Base-by-base conservation (phyloP, 176 grass and related monocot genomes). In the Musa schizocarpa region DNA sequence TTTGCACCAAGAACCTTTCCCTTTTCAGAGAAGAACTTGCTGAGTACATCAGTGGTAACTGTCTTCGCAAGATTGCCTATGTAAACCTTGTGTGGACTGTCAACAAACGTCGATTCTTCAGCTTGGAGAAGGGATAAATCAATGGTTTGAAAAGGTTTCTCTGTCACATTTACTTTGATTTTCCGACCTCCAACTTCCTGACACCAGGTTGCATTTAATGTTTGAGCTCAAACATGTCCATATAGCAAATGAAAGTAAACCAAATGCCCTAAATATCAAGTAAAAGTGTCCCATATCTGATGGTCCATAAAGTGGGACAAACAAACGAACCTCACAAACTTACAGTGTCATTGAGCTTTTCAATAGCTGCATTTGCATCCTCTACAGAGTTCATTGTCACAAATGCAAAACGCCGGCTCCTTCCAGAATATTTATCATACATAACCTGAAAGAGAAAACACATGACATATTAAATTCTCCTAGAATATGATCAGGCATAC, bases 81-180 rank as follows among this genome's bases (percentile, higher is more conserved):
- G 64, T 99, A 99, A 84, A 94, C 90, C 84, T 99, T 99, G 73
- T 94, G 87, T 13, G 89, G 90, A 75, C 88, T 99, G 69, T 99
- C 90, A 5, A 99, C 77, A 81, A 99, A 94, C n/a, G 82, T 73
- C 27, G 90, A 84, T 17, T 94, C 95, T 5, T 82, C n/a, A 59
- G 76, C 84, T 77, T 84, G 86, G n/a, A 73, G 69, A n/a, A 67
- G 71, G 8, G 90, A 86, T 2, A 22, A 17, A 51, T 99, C 88
- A 3, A 77, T 74, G n/a, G 84, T 75, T 3, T 83, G 50, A 9
- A 99, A 82, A 14, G 92, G 92, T 57, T 86, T 99, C 76, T 99
- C 90, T 0, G 95, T 94, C 53, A 89, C 82, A 66, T 99, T 99
- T 49, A 94, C 95, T 81, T 99, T 99, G 69, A 99, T 94, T 63